A percentile compares a stretch with the other conserved stretches of the same genome.
These are phyloP conservation scores for Termitomyces sp. DNA, from an alignment of 768 basidiomycete species.

Conservation along the genomic window DNA sequence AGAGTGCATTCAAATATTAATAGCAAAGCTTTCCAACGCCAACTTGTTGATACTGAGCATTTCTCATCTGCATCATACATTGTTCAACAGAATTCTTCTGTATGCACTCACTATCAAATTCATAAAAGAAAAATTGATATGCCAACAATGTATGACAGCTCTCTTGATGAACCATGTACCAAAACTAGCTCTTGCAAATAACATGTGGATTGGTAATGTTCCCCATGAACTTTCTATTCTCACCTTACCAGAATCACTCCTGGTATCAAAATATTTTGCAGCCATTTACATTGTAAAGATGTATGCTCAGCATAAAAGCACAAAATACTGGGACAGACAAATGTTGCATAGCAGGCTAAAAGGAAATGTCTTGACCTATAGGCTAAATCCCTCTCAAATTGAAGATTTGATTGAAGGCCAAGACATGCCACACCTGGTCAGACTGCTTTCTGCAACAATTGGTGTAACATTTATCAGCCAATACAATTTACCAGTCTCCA, in stretches of 20 bases:
- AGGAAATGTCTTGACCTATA: constrained; percentile 32
- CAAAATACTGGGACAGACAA: neutral
- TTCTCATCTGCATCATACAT: too few species aligned
- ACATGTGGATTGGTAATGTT: constrained; percentile 34
- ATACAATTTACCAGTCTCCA: constrained; percentile 13
- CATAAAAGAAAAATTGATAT: too few species aligned
- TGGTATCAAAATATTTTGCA: constrained; percentile 29
- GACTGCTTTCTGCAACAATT: constrained; percentile 23
- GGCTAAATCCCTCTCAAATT: constrained; percentile 17
- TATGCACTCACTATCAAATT: too few species aligned
- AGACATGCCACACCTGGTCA: constrained; percentile 20
- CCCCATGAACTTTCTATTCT: constrained; percentile 24
- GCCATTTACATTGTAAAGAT: constrained; percentile 27
- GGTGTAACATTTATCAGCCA: constrained; percentile 28
- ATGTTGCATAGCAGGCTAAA: constrained; percentile 18
- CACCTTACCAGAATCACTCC: constrained; percentile 31
- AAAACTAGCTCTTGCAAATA: constrained; percentile 27
- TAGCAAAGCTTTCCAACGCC: too few species aligned
- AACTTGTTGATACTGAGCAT: too few species aligned
- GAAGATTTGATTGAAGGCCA: constrained; percentile 21
- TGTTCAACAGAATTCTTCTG: too few species aligned
- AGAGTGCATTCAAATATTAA: too few species aligned
- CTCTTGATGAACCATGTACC: too few species aligned
- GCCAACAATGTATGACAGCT: too few species aligned
- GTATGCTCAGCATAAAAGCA: too few species aligned